Evolutionary conservation across 78 protist genomes (phyloP).

Genomic region (Creolimax fragrantissima): DNA sequence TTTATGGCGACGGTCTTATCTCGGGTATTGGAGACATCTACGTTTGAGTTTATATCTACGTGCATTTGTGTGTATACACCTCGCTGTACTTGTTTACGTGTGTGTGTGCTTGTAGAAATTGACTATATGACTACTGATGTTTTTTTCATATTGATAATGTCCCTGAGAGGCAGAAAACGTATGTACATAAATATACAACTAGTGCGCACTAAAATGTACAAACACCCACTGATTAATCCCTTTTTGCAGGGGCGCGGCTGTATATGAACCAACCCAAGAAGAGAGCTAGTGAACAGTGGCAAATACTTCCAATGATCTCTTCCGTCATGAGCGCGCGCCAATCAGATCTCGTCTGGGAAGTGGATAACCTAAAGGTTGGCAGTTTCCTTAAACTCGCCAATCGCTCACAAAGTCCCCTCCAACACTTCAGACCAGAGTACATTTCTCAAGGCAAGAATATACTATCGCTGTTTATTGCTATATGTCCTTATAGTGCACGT

Average conservation of each 20-base stretch:
- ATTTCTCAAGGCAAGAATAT: background rate
- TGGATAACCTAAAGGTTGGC: background rate
- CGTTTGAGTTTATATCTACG: background rate
- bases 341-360: background rate
- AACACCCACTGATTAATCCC: background rate
- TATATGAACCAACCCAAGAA: background rate
- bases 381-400: background rate
- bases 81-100: background rate
- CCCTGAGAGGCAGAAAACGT: too few relatives aligned
- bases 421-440: background rate
- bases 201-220: background rate
- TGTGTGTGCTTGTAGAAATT: background rate
- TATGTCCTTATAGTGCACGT: too few relatives aligned
- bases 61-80: background rate
- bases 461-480: too few relatives aligned
- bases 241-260: background rate
- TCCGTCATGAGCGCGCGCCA: background rate
- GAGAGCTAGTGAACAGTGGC: background rate
- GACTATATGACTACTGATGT: too few relatives aligned
- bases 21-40: background rate
- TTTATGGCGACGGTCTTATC: background rate
- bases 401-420: background rate
- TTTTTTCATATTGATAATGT: too few relatives aligned
- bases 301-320: background rate
- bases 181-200: background rate